These are phyloP conservation scores for Cordyceps fumosorosea DNA, from an alignment of 2,329 filamentous ascomycete species.

Conservation along the genomic window DNA sequence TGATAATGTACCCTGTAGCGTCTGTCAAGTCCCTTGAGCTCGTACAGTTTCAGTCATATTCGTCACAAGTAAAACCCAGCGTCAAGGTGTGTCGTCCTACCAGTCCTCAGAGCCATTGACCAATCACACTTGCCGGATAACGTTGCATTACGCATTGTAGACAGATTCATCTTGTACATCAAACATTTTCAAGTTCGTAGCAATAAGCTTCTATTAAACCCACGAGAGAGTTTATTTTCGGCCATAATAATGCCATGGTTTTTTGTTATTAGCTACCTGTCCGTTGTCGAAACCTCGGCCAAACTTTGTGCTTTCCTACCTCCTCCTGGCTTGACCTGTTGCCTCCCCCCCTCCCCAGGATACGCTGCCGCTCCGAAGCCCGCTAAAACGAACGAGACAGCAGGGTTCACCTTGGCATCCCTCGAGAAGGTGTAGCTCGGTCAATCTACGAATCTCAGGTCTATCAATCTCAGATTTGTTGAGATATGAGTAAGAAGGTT, in stretches of 20 bases:
- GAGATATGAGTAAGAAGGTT: slow-evolving; percentile 12
- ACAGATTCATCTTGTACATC: not conserved
- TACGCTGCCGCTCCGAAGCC: not conserved
- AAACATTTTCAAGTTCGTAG: not conserved
- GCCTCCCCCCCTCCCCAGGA: not conserved
- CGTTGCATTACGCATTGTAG: slow-evolving; percentile 6
- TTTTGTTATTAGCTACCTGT: not conserved
- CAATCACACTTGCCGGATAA: slow-evolving; percentile 12
- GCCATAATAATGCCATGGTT: not conserved
- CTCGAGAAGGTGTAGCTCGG: not conserved
- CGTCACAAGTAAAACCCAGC: not conserved
- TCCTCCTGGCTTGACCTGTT: not conserved
- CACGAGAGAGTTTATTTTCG: not conserved
- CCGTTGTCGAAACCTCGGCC: not conserved
- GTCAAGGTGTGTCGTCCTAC: not conserved
- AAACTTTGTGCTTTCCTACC: not conserved
- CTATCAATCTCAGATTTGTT: slow-evolving; percentile 5
- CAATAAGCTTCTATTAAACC: not conserved
- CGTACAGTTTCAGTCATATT: slow-evolving; percentile 1
- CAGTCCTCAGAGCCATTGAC: slow-evolving; percentile 5
- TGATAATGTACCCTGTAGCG: slow-evolving; percentile 1
- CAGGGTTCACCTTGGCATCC: not conserved
- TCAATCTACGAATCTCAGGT: not conserved
- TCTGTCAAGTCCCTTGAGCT: not conserved
- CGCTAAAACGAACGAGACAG: not conserved